These are phyloP conservation scores for Nicotiana attenuata DNA, from an alignment of 257 asterid genomes.

Conservation along the genomic window DNA sequence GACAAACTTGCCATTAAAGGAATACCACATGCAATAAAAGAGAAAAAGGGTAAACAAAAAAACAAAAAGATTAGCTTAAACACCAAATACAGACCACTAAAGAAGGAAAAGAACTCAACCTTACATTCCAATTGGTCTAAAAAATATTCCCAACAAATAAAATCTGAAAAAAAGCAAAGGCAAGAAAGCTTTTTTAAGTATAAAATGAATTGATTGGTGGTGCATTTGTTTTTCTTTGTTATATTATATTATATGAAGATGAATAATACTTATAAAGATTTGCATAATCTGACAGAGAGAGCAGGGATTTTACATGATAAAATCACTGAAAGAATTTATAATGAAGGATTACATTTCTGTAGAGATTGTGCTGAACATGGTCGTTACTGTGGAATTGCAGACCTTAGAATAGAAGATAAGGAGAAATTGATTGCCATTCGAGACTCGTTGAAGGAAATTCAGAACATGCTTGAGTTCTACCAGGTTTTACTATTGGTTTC, in stretches of 20 bases:
- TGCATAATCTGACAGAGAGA: slow-evolving; percentile 33
- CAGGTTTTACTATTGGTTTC: slow-evolving; percentile 26
- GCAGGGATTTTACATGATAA: slow-evolving; percentile 34
- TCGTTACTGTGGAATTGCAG: slow-evolving; percentile 33
- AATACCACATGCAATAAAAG: background rate
- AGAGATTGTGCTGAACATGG: slow-evolving; percentile 41
- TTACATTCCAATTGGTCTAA: slow-evolving; percentile 2
- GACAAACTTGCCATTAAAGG: background rate
- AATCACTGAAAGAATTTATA: slow-evolving; percentile 27
- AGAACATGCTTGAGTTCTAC: slow-evolving; percentile 28
- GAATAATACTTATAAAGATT: background rate
- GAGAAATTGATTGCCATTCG: slow-evolving; percentile 35
- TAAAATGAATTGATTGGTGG: background rate
- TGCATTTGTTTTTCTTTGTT: background rate
- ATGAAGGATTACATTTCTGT: slow-evolving; percentile 30
- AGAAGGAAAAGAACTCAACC: background rate
- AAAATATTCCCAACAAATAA: background rate
- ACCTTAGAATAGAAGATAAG: slow-evolving; percentile 29
- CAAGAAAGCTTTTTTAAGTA: background rate
- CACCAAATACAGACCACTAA: slow-evolving; percentile 5
- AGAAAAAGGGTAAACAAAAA: background rate
- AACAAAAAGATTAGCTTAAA: background rate
- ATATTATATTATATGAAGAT: background rate
- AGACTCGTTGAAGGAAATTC: slow-evolving; percentile 46
- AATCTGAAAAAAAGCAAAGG: background rate